phyloP scores from a whole-genome alignment of 441 rosid species.

The Gossypium laxum region DNA sequence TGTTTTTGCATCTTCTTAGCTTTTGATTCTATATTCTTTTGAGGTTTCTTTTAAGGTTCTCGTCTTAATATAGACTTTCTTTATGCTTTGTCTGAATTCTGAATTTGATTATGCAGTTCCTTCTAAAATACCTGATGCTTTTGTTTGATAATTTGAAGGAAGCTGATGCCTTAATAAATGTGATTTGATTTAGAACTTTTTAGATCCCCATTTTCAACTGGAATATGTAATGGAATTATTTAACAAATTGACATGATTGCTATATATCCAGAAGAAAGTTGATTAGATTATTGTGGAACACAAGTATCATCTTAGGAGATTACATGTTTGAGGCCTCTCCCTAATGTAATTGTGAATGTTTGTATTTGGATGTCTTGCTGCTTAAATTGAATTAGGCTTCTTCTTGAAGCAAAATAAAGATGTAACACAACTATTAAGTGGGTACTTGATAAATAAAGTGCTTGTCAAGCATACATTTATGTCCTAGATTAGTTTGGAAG shows the following conservation, averaged over 20 bases:
- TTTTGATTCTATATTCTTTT: neutral
- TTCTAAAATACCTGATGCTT: neutral
- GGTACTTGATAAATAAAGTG: neutral
- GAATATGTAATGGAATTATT: neutral
- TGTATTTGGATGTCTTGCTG: neutral
- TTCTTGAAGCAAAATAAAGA: neutral
- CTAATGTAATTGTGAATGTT: neutral
- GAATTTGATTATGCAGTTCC: neutral
- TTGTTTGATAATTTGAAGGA: too few species aligned
- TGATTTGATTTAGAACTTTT: neutral
- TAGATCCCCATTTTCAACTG: neutral
- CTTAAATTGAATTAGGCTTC: neutral
- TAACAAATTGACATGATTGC: neutral
- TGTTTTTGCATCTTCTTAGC: neutral
- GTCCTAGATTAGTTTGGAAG: neutral
- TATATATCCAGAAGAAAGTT: neutral
- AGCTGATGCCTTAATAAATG: neutral
- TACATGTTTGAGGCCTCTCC: neutral
- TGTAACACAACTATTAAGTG: neutral
- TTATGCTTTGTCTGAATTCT: neutral
- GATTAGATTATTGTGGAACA: neutral
- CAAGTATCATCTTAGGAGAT: neutral
- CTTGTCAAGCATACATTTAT: constrained; percentile 17
- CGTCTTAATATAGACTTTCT: neutral
- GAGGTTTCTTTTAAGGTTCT: neutral